A percentile compares a stretch with the other conserved stretches of the same genome.
These are phyloP conservation scores for Lecanicillium sp. DNA, from an alignment of 2,329 filamentous ascomycete species.

Conservation along the genomic window DNA sequence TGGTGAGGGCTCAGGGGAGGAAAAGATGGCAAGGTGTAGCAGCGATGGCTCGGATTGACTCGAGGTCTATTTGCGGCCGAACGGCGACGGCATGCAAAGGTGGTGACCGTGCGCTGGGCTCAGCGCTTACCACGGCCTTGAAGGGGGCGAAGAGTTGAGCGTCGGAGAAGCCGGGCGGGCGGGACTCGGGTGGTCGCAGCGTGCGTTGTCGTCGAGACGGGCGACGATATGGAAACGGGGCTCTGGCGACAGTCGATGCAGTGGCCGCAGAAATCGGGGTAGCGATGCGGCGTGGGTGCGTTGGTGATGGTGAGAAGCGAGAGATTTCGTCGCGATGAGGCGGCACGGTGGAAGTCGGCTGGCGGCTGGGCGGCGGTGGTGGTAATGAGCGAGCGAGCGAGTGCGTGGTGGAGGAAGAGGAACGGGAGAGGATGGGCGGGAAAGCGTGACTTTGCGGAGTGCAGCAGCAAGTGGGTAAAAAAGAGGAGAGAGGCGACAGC, in stretches of 20 bases:
- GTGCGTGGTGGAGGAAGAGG: neutral
- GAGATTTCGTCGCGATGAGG: too few relatives aligned
- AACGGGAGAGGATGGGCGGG: neutral
- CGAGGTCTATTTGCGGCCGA: too few relatives aligned
- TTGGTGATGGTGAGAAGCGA: slow-evolving; percentile 3
- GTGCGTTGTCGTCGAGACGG: too few relatives aligned
- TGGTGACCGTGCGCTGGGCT: too few relatives aligned
- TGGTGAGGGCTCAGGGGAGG: slow-evolving; percentile 13
- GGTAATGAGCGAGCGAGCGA: too few relatives aligned
- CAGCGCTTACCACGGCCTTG: too few relatives aligned
- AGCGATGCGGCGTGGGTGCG: neutral
- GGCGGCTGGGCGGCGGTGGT: too few relatives aligned
- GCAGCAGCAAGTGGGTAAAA: slow-evolving; percentile 5
- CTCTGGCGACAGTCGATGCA: slow-evolving; percentile 5
- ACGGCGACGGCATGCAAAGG: too few relatives aligned
- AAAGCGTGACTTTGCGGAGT: slow-evolving; percentile 8
- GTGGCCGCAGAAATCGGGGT: slow-evolving; percentile 6
- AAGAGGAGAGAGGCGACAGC: neutral
- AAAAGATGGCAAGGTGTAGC: slow-evolving; percentile 8
- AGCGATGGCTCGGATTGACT: neutral
- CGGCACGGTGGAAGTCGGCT: too few relatives aligned
- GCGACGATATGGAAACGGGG: slow-evolving; percentile 3
- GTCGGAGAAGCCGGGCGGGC: too few relatives aligned
- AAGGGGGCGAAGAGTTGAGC: too few relatives aligned
- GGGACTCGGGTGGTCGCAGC: too few relatives aligned